Percentiles rank a stretch among this genome's conserved stretches.
Evolutionary conservation across 2,329 filamentous ascomycete genomes (phyloP).

Genomic region (Tolypocladium amazonense): DNA sequence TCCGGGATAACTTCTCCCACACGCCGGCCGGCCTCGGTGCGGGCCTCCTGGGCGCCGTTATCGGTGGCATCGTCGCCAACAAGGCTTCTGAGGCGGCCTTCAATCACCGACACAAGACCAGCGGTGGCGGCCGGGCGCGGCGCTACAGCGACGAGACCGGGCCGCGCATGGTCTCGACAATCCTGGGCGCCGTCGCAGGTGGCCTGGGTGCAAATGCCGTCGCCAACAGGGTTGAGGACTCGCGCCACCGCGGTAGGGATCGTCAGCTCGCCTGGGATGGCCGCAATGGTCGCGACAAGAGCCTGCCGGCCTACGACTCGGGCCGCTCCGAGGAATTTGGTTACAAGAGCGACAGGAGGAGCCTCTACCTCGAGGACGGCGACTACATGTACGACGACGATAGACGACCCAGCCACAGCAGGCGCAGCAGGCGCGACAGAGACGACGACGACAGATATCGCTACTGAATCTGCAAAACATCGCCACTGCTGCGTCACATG

Average conservation of each 20-base stretch:
- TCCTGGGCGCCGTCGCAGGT: constrained; percentile 43
- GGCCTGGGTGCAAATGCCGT: constrained; percentile 43
- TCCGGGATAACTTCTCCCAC: constrained; percentile 36
- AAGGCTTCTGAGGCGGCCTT: constrained; percentile 33
- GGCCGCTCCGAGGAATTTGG: constrained; percentile 5
- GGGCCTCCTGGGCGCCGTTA: constrained; percentile 41
- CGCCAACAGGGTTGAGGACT: constrained; percentile 30
- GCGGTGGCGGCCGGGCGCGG: constrained; percentile 4
- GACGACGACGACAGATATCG: constrained; percentile 11
- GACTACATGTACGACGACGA: constrained; percentile 18
- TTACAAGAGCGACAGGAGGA: constrained; percentile 9
- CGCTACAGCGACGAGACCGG: constrained; percentile 18
- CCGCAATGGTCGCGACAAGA: constrained; percentile 17
- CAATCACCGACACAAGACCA: constrained; percentile 16
- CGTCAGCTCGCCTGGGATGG: constrained; percentile 23
- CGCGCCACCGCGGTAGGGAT: constrained; percentile 20
- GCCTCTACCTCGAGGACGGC: constrained; percentile 10
- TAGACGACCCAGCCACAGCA: constrained; percentile 10
- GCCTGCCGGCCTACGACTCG: constrained; percentile 14
- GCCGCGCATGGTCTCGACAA: constrained; percentile 32
- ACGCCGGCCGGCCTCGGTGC: constrained; percentile 38
- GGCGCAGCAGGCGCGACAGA: constrained; percentile 11
- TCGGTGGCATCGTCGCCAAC: constrained; percentile 42
- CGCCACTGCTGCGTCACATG: neutral
- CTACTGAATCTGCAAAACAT: constrained; percentile 7